Evolutionary conservation across 345 rosid species (phyloP), one percentile per base, ranked within the genome.

Genomic region (Euphorbia pulcherrima): DNA sequence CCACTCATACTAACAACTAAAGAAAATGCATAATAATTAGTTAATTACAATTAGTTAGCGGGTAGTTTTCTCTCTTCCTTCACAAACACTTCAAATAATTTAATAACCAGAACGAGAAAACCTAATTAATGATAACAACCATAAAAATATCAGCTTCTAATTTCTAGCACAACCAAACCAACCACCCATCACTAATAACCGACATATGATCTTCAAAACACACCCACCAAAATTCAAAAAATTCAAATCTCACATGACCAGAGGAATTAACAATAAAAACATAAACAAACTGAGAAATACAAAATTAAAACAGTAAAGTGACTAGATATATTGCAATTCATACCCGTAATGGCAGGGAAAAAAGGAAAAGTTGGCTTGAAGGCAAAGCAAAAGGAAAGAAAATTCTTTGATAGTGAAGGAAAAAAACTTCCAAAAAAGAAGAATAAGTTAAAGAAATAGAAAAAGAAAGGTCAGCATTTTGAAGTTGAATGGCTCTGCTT

Each of bases 361-460:
- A 64, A 63, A 6, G 30, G 28, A 70, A 72, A 75, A 72, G 78
- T 69, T 82, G 78, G 89, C 89, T 83, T 85, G 82, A 73, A 74
- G 64, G 82, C 70, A 79, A 83, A 87, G 89, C 86, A 83, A 75
- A 27, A 35, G 13, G 41, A 68, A 69, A 39, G 61, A 71, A 73
- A 67, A 62, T 70, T 68, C 72, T 60, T 28, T 6, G 68, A 55
- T 64, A 52, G 48, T 10, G 33, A 18, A 8, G 8, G 46, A 14
- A 59, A 13, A 27, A 40, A n/a, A 18, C 17, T n/a, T 41, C 50
- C 11, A 40, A 64, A 47, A 7, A 23, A 46, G 29, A 5, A 6
- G 26, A 64, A 46, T 35, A 62, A 62, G 35, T 40, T 21, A 41
- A 37, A 62, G 54, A 62, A 24, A 24, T 44, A 26, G 30, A 16